A percentile compares a stretch with the other conserved stretches of the same genome.
Evolutionary conservation across 306 rosid genomes (phyloP).

Genomic region (Neltuma alba): DNA sequence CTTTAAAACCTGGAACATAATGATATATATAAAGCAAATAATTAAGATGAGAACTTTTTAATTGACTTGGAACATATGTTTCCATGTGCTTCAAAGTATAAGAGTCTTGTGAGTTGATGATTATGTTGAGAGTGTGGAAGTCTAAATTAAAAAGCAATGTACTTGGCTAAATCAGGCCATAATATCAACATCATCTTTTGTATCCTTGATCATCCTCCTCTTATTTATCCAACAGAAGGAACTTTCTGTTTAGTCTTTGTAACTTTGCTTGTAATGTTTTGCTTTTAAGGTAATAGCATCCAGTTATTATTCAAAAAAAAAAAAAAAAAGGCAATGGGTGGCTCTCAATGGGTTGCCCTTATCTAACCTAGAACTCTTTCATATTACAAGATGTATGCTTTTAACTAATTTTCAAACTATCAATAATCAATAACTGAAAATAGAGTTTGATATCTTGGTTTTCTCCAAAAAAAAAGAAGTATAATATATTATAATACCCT

Average conservation of each 20-base stretch:
- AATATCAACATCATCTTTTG: no score
- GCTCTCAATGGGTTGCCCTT: conserved; percentile 18
- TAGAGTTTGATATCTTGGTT: not conserved
- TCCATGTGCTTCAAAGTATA: not conserved
- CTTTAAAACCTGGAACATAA: not conserved
- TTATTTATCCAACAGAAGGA: no score
- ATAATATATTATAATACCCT: not conserved
- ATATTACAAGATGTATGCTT: not conserved
- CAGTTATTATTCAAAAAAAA: no score
- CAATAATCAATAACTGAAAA: not conserved
- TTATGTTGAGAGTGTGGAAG: not conserved
- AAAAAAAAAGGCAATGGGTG: no score
- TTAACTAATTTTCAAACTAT: not conserved
- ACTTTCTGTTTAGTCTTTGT: no score
- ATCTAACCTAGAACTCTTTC: not conserved
- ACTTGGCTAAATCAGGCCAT: no score
- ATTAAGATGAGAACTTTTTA: not conserved
- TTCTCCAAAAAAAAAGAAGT: not conserved
- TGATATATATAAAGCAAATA: not conserved
- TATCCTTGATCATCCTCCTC: no score
- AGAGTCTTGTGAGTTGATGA: not conserved
- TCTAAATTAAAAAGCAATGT: conserved; percentile 15
- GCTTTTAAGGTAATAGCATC: no score
- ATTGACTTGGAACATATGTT: not conserved
- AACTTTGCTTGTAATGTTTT: no score